Percentiles rank a stretch among this genome's conserved stretches.
Evolutionary conservation across 495 filamentous ascomycete species (phyloP).

Genomic region (Penicillium goetzii): DNA sequence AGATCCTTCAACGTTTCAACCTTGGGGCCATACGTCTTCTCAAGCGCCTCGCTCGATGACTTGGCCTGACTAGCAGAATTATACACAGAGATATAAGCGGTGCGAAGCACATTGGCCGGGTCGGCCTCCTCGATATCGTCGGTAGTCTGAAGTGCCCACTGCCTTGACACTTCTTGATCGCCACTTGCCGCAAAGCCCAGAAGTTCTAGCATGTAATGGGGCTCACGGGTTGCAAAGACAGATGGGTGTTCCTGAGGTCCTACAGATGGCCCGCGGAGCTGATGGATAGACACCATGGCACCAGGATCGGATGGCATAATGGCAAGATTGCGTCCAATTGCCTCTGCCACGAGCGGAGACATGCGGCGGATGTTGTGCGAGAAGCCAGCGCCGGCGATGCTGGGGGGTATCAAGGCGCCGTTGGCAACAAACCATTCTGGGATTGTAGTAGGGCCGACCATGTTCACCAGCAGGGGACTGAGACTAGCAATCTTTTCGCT

Average conservation of each 20-base stretch:
- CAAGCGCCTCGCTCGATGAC: conserved; percentile 7
- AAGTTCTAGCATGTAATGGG: conserved; percentile 47
- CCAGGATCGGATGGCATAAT: conserved; percentile 32
- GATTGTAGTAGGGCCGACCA: neutral
- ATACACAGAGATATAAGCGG: conserved; percentile 36
- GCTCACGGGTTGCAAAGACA: conserved; percentile 37
- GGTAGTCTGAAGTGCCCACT: conserved; percentile 31
- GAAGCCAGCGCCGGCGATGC: neutral
- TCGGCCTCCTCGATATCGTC: conserved; percentile 23
- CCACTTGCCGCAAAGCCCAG: conserved; percentile 17
- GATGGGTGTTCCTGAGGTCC: conserved; percentile 19
- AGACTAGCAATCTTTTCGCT: neutral
- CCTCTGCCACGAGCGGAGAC: conserved; percentile 16
- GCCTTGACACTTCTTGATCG: conserved; percentile 13
- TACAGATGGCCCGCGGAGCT: conserved; percentile 31
- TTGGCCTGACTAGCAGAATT: conserved; percentile 8
- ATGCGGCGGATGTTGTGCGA: neutral
- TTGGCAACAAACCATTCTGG: neutral
- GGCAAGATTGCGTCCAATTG: conserved; percentile 26
- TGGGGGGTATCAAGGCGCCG: neutral
- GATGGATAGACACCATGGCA: conserved; percentile 37
- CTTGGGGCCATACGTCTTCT: conserved; percentile 30
- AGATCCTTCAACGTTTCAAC: conserved; percentile 25
- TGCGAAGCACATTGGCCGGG: conserved; percentile 31
- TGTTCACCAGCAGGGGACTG: neutral